Evolutionary conservation across 805 yeast species (phyloP), one percentile per base, ranked within the genome.

Genomic region (Ogataea haglerorum): DNA sequence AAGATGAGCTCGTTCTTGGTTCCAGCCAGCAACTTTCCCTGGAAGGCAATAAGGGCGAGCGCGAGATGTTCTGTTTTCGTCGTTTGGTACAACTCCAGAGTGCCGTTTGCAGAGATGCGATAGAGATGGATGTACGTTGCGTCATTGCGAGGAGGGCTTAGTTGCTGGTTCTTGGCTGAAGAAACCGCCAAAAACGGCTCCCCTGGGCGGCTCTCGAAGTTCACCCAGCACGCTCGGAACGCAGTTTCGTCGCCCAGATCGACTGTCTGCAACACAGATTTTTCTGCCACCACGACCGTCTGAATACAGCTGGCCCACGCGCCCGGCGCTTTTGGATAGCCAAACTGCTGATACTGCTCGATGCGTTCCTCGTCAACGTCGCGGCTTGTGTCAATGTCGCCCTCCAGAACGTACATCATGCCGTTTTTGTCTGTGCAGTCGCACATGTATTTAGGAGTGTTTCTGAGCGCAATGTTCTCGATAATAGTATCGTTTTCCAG

Each of bases 1-100:
- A 85, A 49, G 25, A 85, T 63, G 34, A 91, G 51, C 35, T 62
- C 59, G 31, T 72, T 67, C 1, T 70, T 73, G 35, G 76, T 50
- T 0, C 86, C 90, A 1, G 75, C 82, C 1, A 89, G 58, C 2
- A 89, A 56, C 45, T 69, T 70, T 0, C 81, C 85, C 35, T 74
- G 72, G 57, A 86, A 87, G 9, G 67, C 62, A 1, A 59, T 49
- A 57, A 90, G 50, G 0, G 84, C 68, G 21, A 68, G 47, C 0
- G 78, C 76, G 2, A 67, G 63, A 6, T 54, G 64, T 4, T 75
- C 79, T 0, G 82, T 61, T 10, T 60, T 55, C 0, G 96, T 88
- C 39, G 68, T 67, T 58, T 90, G 93, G 4, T 81, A 50, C 22
- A 77, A 66, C 22, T 64, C 57, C 17, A 86, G 43, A 2, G 60